Evolutionary conservation across 305 asterid species (phyloP).

Genomic region (Lippia alba): DNA sequence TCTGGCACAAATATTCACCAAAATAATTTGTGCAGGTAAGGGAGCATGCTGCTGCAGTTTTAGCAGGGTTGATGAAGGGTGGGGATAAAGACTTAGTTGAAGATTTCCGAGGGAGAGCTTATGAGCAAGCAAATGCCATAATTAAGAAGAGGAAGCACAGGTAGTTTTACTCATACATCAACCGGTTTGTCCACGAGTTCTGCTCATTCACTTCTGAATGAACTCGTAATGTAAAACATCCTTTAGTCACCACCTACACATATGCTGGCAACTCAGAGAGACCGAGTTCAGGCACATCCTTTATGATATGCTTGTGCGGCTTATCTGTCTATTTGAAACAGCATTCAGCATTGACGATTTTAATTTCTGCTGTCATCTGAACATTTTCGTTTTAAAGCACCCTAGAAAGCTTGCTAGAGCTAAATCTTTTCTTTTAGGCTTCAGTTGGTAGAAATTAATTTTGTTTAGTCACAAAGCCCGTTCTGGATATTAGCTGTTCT

Average conservation of each 20-base stretch:
- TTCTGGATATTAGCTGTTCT: background rate
- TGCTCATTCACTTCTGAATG: background rate
- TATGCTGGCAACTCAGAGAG: slow-evolving; percentile 11
- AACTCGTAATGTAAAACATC: slow-evolving; percentile 14
- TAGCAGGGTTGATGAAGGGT: slow-evolving; percentile 97
- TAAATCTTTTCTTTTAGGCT: slow-evolving; percentile 4
- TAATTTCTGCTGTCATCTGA: background rate
- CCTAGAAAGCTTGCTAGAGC: background rate
- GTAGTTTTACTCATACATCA: slow-evolving; percentile 41
- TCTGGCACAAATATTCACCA: slow-evolving; percentile 20
- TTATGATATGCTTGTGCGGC: background rate
- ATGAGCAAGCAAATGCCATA: slow-evolving; percentile 68
- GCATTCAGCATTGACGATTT: slow-evolving; percentile 5
- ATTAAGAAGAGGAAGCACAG: slow-evolving; percentile 76
- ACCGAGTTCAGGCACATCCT: slow-evolving; percentile 8
- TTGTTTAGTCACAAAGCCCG: background rate
- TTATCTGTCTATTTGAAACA: background rate
- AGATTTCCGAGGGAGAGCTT: slow-evolving; percentile 88
- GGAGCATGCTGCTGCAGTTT: slow-evolving; percentile 99
- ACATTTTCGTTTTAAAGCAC: background rate
- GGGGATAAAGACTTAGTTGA: slow-evolving; percentile 76
- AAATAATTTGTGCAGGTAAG: slow-evolving; percentile 64
- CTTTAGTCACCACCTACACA: slow-evolving; percentile 16
- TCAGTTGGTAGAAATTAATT: background rate
- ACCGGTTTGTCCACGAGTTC: background rate